phyloP scores from a whole-genome alignment of 768 basidiomycete species.

The Gelatoporia subvermispora region DNA sequence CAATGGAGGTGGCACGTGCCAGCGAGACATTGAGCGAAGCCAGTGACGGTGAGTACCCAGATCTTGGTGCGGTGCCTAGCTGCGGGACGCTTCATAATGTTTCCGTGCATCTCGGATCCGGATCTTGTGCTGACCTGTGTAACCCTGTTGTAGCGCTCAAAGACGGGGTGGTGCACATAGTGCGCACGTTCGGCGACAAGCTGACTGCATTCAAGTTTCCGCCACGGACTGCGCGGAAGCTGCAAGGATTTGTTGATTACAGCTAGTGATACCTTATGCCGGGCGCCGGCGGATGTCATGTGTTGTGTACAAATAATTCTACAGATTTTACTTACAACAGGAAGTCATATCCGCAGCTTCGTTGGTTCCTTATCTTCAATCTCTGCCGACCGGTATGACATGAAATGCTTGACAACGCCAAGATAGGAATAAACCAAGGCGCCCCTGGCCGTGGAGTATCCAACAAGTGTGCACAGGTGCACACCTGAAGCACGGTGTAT shows the following conservation, averaged over 20 bases:
- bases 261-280: constrained; percentile 23
- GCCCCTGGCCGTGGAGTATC: too few relatives aligned
- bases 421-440: too few relatives aligned
- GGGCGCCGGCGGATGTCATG: too few relatives aligned
- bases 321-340: too few relatives aligned
- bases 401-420: too few relatives aligned
- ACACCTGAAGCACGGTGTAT: too few relatives aligned
- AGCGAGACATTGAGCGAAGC: constrained; percentile 49
- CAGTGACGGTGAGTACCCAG: constrained; percentile 51
- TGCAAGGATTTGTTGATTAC: constrained; percentile 72
- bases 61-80: background rate
- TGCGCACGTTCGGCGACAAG: constrained; percentile 70
- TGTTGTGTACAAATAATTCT: too few relatives aligned
- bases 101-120: background rate
- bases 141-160: constrained; percentile 46
- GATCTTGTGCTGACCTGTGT: background rate
- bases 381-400: too few relatives aligned
- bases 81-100: background rate
- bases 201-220: constrained; percentile 76
- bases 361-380: too few relatives aligned
- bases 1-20: constrained; percentile 51
- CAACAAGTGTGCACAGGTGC: too few relatives aligned
- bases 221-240: constrained; percentile 55
- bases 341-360: too few relatives aligned
- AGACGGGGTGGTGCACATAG: constrained; percentile 60